Evolutionary conservation across 768 basidiomycete genomes (phyloP), one percentile per base, ranked within the genome.

Genomic region (Cubamyces sp.): DNA sequence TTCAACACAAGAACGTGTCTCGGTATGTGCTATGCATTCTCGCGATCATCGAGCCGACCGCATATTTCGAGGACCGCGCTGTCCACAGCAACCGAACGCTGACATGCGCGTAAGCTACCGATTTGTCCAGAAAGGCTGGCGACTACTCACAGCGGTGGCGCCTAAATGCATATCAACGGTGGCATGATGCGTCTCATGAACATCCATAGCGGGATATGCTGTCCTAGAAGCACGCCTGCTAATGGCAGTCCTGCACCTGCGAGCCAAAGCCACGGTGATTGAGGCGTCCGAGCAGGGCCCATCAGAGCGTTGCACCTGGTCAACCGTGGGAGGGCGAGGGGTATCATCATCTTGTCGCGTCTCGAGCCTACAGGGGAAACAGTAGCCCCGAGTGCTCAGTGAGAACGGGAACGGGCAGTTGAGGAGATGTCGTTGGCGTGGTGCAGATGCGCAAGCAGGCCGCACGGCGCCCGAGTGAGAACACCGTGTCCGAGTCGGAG

Each of bases 41-140:
- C 61, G 54, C 61, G 61, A 56, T 56, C 54, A 62, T 62, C 61
- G 55, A 57, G 47, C 39, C 34, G 9, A 18, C 30, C 28, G 50
- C 37, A 42, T 37, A 42, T 1, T n/a, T 1, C 16, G 25, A 39
- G 3, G 5, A 23, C 39, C 18, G 21, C 34, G 9, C 34, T 37
- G 30, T 47, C 21, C 15, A 45, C 11, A 16, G 21, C 42, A 62
- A 40, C 26, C 34, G 40, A 37, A 43, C 34, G 34, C 40, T 18
- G 16, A 39, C 23, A n/a, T 46, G 25, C 39, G 21, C 18, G 37
- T 40, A 1, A 41, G 57, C 41, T 14, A 42, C n/a, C 28, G n/a
- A 23, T 41, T 28, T 41, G 40, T 18, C 42, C 19, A 21, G 26
- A 15, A 30, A 9, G 37, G 39, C 56, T 48, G 48, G 7, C 50